Evolutionary conservation across 768 basidiomycete genomes (phyloP), one percentile per base, ranked within the genome.

Genomic region (Kwoniella mangroviensis): DNA sequence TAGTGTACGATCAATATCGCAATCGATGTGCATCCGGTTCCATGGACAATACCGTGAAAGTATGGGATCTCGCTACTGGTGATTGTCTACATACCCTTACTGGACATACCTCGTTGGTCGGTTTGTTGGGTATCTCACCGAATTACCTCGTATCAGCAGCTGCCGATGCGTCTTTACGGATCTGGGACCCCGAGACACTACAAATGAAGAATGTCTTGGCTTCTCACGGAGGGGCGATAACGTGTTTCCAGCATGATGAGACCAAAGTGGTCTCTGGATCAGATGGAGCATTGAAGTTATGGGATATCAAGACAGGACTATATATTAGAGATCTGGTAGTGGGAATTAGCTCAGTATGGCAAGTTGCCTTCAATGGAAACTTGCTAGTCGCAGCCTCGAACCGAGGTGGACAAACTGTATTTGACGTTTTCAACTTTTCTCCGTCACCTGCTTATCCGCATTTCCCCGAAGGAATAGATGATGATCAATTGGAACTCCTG

Each of bases 221-320:
- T 3, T 93, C 92, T 0, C 96, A 98, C 82, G 91, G 91, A 6
- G 96, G 95, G 22, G 94, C 96, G n/a, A 98, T 99, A 75, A 98
- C 97, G 19, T 99, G 96, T 84, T 98, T 98, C 87, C 94, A 96
- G 83, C 94, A 97, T 75, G 96, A 98, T 82, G 95, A 98, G 81
- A 93, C 92, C 86, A 98, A 97, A 81, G 93, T 98, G 55, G 87
- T 99, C 34, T 93, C 91, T 77, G 96, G 96, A 13, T 92, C 91
- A 15, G 97, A 98, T 75, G 97, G 97, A 17, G 93, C 92, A 68
- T 86, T 99, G 75, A 98, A 98, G 86, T 92, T 98, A 90, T 99
- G 97, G 97, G 92, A 98, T 81, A 87, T 96, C 70, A 85, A 90
- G 45, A 92, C 94, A 65, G 97, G 96, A 22, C 87, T 87, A 0